Evolutionary conservation across 805 yeast genomes (phyloP), one percentile per base, ranked within the genome.

Genomic region (Crinitomyces ghanaensis): DNA sequence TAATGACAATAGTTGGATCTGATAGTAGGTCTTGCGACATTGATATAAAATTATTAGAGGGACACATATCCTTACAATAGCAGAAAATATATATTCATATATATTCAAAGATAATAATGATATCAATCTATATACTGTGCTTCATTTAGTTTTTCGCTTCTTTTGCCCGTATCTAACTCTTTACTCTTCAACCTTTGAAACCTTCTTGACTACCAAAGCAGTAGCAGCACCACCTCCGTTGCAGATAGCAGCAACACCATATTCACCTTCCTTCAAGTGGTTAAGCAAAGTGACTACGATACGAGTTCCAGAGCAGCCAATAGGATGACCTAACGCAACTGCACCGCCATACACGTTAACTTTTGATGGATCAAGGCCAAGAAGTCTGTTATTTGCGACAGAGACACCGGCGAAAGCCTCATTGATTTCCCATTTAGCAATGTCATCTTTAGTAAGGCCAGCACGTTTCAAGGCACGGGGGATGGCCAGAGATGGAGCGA

Each of bases 221-320:
- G 94, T 80, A 29, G 96, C 95, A 57, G 94, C 96, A 56, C 97
- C 97, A 52, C 96, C 96, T 66, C 96, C 96, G 57, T 86, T 86
- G 69, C 96, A 88, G 50, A 86, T 77, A 60, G 83, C 95, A 48
- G 94, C 95, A 42, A 74, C 81, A 56, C 97, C 97, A 42, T 74
- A 62, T 60, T 79, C 83, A 47, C 85, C 86, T 59, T 83, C 93
- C 32, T 59, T 49, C 36, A 60, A 46, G 26, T 49, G 44, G 40
- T 53, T 44, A 33, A 62, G 37, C 34, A 61, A 42, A 13, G 64
- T 59, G 41, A 81, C 88, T 31, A 86, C 69, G 50, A 86, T n/a
- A 68, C 96, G 74, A 27, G 95, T 93, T 60, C 96, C 96, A 14
- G 94, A 81, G 55, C 88, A 77, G 38, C 96, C 96, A 54, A 86